Conservation (phyloP, 768 basidiomycete genomes). For the Grammothele lineata region DNA sequence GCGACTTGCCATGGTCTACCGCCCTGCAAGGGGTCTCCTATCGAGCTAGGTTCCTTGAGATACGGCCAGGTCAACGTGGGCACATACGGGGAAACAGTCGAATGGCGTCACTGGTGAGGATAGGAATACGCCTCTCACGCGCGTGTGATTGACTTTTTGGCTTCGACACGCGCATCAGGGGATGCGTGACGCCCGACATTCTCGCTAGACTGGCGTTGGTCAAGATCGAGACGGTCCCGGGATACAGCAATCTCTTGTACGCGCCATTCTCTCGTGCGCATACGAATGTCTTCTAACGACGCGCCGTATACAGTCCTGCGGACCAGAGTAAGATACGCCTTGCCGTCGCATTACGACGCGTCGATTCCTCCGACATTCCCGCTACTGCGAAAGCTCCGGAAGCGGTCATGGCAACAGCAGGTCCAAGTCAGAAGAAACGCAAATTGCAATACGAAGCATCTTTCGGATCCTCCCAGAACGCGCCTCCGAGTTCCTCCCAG, state of each 20-base stretch:
- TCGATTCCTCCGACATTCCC: constrained; percentile 60
- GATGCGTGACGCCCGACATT: constrained; percentile 62
- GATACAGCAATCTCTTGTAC: constrained; percentile 51
- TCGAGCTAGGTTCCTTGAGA: constrained; percentile 57
- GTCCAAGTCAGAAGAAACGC: constrained; percentile 41
- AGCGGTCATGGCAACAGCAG: constrained; percentile 10
- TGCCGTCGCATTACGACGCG: constrained; percentile 49
- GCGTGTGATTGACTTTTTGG: constrained; percentile 1
- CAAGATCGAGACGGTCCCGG: constrained; percentile 40
- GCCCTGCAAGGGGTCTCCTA: constrained; percentile 51
- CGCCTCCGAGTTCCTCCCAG: constrained; percentile 16
- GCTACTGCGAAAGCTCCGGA: constrained; percentile 30
- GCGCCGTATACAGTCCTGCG: constrained; percentile 34
- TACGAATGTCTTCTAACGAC: too few relatives aligned
- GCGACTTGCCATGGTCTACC: constrained; percentile 65
- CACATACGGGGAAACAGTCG: constrained; percentile 56
- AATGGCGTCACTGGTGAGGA: constrained; percentile 74
- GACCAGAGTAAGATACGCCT: constrained; percentile 62
- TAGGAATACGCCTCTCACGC: constrained; percentile 4
- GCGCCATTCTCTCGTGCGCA: constrained; percentile 10
- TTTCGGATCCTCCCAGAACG: constrained; percentile 10
- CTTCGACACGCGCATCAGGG: constrained; percentile 44
- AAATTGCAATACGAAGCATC: constrained; percentile 30
- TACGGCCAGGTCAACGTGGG: constrained; percentile 50
- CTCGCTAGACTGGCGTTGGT: constrained; percentile 44